phyloP scores from a whole-genome alignment of 1,139 yeast genomes.

The Candida sp. region DNA sequence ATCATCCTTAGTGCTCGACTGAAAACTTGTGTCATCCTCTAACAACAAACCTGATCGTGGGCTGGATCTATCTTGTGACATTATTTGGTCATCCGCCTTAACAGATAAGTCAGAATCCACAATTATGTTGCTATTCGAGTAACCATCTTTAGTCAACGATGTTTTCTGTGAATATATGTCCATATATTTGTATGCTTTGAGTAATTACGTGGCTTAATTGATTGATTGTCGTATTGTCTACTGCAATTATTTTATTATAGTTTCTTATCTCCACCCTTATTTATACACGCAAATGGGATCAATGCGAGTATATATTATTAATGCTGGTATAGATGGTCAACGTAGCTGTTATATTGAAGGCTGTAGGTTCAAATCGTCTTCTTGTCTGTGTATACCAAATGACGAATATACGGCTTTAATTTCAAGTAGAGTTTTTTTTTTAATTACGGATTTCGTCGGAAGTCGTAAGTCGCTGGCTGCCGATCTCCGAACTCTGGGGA shows the following conservation, averaged over 20 bases:
- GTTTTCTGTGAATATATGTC: background rate
- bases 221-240: background rate
- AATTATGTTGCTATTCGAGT: background rate
- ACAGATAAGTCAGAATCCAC: no score
- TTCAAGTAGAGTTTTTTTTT: no score
- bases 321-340: no score
- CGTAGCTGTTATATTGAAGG: no score
- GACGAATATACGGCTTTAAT: no score
- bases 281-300: background rate
- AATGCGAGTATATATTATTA: no score
- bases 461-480: background rate
- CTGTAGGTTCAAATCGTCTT: no score
- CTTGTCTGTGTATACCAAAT: no score
- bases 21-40: background rate
- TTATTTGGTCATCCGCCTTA: no score
- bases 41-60: background rate
- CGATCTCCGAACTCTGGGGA: constrained; percentile 1
- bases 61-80: background rate
- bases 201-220: background rate
- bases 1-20: no score
- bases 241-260: background rate
- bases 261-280: background rate
- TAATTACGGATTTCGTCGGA: background rate
- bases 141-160: background rate
- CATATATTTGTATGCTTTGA: background rate